A percentile compares a stretch with the other conserved stretches of the same genome.
Conservation (phyloP, 2,329 filamentous ascomycete species). For the Paraphaeosphaeria minitans region DNA sequence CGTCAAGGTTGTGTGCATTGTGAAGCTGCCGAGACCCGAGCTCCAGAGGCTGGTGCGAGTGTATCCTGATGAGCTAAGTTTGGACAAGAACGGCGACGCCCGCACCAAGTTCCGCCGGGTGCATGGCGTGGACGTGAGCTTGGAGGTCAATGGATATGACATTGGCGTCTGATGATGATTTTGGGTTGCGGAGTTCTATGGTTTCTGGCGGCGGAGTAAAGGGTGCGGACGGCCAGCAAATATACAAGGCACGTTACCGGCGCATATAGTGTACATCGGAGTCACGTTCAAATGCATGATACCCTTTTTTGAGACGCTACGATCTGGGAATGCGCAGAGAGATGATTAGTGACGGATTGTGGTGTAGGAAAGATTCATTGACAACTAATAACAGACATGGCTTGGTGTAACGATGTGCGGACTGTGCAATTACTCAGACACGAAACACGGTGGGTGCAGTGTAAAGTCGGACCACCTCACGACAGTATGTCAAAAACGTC, state of each 20-base stretch:
- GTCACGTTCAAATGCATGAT: background rate
- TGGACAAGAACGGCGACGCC: slow-evolving; percentile 40
- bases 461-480: too few relatives aligned
- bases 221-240: background rate
- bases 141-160: slow-evolving; percentile 40
- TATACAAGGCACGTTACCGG: background rate
- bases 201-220: background rate
- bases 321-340: too few relatives aligned
- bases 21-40: slow-evolving; percentile 47
- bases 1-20: slow-evolving; percentile 45
- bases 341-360: too few relatives aligned
- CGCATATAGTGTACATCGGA: background rate
- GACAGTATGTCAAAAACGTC: too few relatives aligned
- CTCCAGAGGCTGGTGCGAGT: slow-evolving; percentile 55
- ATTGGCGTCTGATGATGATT: slow-evolving; percentile 1
- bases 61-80: slow-evolving; percentile 59
- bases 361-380: too few relatives aligned
- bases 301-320: background rate
- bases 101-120: slow-evolving; percentile 39
- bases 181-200: background rate
- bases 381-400: too few relatives aligned
- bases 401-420: too few relatives aligned
- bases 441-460: too few relatives aligned
- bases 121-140: slow-evolving; percentile 38
- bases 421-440: too few relatives aligned